Percentiles rank a stretch among this genome's conserved stretches.
phyloP scores from a whole-genome alignment of 108 stramenopile species.

The Cylindrotheca closterium region DNA sequence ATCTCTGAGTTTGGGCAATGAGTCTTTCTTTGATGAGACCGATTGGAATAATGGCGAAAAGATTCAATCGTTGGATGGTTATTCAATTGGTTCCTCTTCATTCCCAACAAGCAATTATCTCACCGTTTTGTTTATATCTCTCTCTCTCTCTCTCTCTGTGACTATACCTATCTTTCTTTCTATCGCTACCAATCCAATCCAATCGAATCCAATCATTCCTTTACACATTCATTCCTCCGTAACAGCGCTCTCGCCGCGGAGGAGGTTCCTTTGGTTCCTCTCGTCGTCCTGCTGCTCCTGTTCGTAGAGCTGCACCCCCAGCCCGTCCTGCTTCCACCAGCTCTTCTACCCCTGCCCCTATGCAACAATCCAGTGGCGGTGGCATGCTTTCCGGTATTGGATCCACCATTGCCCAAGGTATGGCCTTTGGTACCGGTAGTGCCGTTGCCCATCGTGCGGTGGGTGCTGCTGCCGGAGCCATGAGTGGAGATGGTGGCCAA shows the following conservation, averaged over 20 bases:
- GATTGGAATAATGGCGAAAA: too few relatives aligned
- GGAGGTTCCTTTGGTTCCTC: slow-evolving; percentile 17
- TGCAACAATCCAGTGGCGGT: slow-evolving; percentile 53
- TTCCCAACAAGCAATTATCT: too few relatives aligned
- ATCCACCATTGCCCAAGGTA: slow-evolving; percentile 95
- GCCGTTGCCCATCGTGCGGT: slow-evolving; percentile 96
- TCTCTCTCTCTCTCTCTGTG: too few relatives aligned
- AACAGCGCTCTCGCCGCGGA: slow-evolving; percentile 35
- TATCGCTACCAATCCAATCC: too few relatives aligned
- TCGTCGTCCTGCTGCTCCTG: slow-evolving; percentile 16
- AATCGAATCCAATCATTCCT: too few relatives aligned
- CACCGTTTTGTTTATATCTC: too few relatives aligned
- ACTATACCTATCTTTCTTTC: too few relatives aligned
- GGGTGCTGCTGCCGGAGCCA: slow-evolving; percentile 77
- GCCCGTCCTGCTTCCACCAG: slow-evolving; percentile 28
- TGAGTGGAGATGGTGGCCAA: slow-evolving; percentile 55
- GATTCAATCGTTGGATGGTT: too few relatives aligned
- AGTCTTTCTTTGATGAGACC: too few relatives aligned
- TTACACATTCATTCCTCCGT: neutral
- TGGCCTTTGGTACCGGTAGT: slow-evolving; percentile 96
- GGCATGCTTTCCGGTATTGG: slow-evolving; percentile 96
- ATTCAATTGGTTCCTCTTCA: too few relatives aligned
- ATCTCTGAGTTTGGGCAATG: too few relatives aligned
- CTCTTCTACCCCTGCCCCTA: slow-evolving; percentile 47
- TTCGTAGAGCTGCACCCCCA: neutral